Percentiles rank a stretch among this genome's conserved stretches.
Conservation (phyloP, 1,284 basidiomycete species). For the Chalciporus piperatoides region DNA sequence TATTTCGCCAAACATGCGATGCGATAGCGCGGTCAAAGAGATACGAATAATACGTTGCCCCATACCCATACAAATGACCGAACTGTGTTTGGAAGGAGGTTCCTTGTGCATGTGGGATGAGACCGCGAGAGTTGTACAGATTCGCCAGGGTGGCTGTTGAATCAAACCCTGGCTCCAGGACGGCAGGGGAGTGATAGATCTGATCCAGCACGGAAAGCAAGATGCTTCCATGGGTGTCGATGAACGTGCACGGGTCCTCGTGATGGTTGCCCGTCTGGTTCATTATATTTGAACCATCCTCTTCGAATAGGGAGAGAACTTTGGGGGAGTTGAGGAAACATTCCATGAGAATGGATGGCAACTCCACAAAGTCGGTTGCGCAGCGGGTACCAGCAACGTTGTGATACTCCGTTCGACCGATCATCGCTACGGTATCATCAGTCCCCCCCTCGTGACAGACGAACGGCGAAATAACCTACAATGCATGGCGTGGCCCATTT, state of each 20-base stretch:
- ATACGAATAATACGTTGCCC: slow-evolving; percentile 97
- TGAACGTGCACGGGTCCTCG: slow-evolving; percentile 68
- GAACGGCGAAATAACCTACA: slow-evolving; percentile 56
- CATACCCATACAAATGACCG: slow-evolving; percentile 94
- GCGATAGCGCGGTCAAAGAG: slow-evolving; percentile 96
- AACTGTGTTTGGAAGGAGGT: slow-evolving; percentile 96
- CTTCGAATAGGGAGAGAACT: slow-evolving; percentile 78
- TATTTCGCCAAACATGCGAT: slow-evolving; percentile 77
- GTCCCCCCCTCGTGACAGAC: slow-evolving; percentile 2
- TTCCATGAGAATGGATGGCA: slow-evolving; percentile 99
- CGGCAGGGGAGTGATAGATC: slow-evolving; percentile 75
- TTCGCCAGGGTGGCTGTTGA: slow-evolving; percentile 66
- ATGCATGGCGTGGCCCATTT: slow-evolving; percentile 99
- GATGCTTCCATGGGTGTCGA: slow-evolving; percentile 91
- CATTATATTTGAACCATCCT: slow-evolving; percentile 40
- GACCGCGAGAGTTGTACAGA: slow-evolving; percentile 66
- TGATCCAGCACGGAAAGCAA: slow-evolving; percentile 90
- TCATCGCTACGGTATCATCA: slow-evolving; percentile 71
- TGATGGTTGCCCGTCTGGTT: slow-evolving; percentile 55
- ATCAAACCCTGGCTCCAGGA: slow-evolving; percentile 57
- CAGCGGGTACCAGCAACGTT: slow-evolving; percentile 98
- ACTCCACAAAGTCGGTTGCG: slow-evolving; percentile 96
- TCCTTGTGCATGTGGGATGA: slow-evolving; percentile 77
- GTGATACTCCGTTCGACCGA: slow-evolving; percentile 89
- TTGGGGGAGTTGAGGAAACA: slow-evolving; percentile 85